phyloP scores from a whole-genome alignment of 148 eudicot species.

The Fallopia convolvulus region DNA sequence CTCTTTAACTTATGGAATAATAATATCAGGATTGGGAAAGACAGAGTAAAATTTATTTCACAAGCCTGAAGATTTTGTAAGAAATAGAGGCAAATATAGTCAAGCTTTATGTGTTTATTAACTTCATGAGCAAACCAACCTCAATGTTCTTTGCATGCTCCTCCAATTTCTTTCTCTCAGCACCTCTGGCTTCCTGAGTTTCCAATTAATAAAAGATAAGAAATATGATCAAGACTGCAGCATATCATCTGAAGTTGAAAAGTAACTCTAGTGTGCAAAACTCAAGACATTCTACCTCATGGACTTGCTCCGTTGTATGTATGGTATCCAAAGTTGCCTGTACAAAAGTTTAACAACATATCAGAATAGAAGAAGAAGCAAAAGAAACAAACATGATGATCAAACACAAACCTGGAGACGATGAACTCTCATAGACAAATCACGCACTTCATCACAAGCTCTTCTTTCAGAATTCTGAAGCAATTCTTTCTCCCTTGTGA shows the following conservation, averaged over 20 bases:
- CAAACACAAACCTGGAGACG: constrained; percentile 55
- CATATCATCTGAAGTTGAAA: not conserved
- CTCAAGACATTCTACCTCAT: constrained; percentile 34
- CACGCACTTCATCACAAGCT: constrained; percentile 79
- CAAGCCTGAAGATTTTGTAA: not conserved
- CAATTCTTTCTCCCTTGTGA: constrained; percentile 76
- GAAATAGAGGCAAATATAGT: not conserved
- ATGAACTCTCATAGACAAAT: constrained; percentile 68
- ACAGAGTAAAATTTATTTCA: not conserved
- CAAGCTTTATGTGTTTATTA: not conserved
- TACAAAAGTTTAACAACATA: not conserved
- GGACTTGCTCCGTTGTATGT: constrained; percentile 67
- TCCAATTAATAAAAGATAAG: not conserved
- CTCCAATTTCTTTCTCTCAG: constrained; percentile 73
- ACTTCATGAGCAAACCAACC: constrained; percentile 24
- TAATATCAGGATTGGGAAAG: not conserved
- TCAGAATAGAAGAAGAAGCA: not conserved
- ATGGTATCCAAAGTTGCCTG: constrained; percentile 79
- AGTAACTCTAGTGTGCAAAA: not conserved
- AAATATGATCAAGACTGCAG: not conserved
- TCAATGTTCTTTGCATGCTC: constrained; percentile 62
- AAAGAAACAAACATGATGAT: not conserved
- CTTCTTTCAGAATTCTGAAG: constrained; percentile 74
- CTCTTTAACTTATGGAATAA: not conserved
- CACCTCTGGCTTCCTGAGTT: constrained; percentile 61